phyloP scores from a whole-genome alignment of 768 basidiomycete species.

The Tubosaeta sp. region DNA sequence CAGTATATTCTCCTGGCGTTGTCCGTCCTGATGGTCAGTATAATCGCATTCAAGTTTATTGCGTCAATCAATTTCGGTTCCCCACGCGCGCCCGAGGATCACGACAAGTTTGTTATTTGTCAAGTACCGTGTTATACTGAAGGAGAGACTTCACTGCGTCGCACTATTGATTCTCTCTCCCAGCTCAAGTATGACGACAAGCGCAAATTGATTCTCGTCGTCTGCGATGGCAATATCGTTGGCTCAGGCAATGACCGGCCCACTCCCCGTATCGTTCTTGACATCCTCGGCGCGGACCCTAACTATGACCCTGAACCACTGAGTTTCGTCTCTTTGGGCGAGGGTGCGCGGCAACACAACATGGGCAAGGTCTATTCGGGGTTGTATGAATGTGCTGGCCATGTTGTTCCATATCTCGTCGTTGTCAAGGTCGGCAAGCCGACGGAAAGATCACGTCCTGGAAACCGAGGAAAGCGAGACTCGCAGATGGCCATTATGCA shows the following conservation, averaged over 20 bases:
- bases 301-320: constrained; percentile 93
- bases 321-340: constrained; percentile 89
- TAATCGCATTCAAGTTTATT: constrained; percentile 96
- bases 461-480: constrained; percentile 98
- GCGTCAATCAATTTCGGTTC: constrained; percentile 83
- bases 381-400: constrained; percentile 87
- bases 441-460: constrained; percentile 86
- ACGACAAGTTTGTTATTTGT: constrained; percentile 96
- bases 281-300: constrained; percentile 92
- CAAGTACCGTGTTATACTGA: constrained; percentile 99
- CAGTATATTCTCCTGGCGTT: constrained; percentile 87
- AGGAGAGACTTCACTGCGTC: constrained; percentile 78
- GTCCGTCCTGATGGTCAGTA: constrained; percentile 87
- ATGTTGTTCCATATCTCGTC: constrained; percentile 93
- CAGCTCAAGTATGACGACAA: constrained; percentile 98
- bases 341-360: constrained; percentile 94
- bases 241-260: constrained; percentile 95
- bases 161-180: constrained; percentile 91
- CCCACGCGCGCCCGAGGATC: constrained; percentile 82
- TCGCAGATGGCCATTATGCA: constrained; percentile 96
- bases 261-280: constrained; percentile 93
- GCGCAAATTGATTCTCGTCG: constrained; percentile 86
- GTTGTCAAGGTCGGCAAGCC: constrained; percentile 95
- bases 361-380: constrained; percentile 99
- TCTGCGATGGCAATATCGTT: constrained; percentile 98